Evolutionary conservation across 2,329 filamentous ascomycete genomes (phyloP).

Genomic region (Ceratocystis cubensis): DNA sequence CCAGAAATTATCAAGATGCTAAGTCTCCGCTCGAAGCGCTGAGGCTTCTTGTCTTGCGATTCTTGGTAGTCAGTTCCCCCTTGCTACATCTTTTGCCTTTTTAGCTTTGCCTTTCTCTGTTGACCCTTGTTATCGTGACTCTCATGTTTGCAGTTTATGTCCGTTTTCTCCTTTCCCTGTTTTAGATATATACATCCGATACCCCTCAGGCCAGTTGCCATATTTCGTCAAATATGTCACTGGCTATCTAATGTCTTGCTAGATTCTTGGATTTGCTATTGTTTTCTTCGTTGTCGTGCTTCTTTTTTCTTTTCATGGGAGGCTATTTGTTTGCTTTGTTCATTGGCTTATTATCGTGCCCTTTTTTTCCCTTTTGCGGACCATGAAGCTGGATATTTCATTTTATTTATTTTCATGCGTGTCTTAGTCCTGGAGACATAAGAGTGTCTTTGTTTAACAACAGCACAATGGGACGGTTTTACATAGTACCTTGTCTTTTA

Average conservation of each 20-base stretch:
- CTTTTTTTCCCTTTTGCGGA: background rate
- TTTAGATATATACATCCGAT: conserved; percentile 14
- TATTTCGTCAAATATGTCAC: background rate
- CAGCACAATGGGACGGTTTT: background rate
- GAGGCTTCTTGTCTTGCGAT: background rate
- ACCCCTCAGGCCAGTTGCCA: conserved; percentile 3
- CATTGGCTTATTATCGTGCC: background rate
- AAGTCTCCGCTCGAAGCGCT: conserved; percentile 18
- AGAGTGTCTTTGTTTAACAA: background rate
- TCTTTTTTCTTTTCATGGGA: background rate
- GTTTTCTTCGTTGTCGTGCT: background rate
- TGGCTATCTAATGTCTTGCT: background rate
- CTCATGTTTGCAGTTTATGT: background rate
- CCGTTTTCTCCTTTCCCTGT: background rate
- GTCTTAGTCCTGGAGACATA: background rate
- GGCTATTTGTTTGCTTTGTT: conserved; percentile 1
- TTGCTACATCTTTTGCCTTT: background rate
- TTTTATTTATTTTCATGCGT: background rate
- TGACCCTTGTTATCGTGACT: background rate
- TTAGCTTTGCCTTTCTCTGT: background rate
- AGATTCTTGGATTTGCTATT: background rate
- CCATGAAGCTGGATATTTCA: background rate
- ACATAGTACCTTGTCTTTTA: background rate
- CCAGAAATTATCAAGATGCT: conserved; percentile 26
- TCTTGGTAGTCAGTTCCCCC: background rate